Conservation (phyloP, 2,329 filamentous ascomycete species). For the Colletotrichum lentis region DNA sequence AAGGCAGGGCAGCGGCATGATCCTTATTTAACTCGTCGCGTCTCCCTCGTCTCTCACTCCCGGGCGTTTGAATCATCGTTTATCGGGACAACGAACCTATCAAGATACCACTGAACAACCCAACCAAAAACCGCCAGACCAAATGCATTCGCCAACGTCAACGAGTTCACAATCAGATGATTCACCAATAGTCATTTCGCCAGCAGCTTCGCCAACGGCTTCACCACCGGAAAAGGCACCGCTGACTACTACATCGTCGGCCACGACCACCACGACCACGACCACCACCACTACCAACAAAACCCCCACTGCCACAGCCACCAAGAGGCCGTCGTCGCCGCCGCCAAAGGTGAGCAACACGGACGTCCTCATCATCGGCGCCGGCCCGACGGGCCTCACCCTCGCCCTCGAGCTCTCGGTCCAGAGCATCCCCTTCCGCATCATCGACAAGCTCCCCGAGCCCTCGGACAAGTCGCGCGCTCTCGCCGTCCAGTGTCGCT, state of each 20-base stretch:
- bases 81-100: background rate
- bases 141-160: background rate
- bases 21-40: conserved; percentile 16
- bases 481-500: conserved; percentile 58
- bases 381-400: conserved; percentile 49
- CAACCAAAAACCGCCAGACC: background rate
- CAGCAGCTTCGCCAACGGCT: too few species aligned
- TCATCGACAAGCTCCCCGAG: conserved; percentile 48
- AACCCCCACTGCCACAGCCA: background rate
- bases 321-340: background rate
- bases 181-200: too few species aligned
- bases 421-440: conserved; percentile 48
- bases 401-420: conserved; percentile 46
- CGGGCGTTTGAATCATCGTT: background rate
- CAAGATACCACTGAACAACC: background rate
- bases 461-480: conserved; percentile 52
- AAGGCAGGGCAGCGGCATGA: background rate
- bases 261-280: background rate
- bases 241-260: background rate
- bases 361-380: conserved; percentile 48
- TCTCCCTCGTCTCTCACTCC: background rate
- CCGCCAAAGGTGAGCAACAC: conserved; percentile 9
- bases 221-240: conserved; percentile 7
- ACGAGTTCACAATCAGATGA: too few species aligned
- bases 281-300: too few species aligned